Base-by-base conservation (phyloP, 768 basidiomycete species). In the Russula lepida region DNA sequence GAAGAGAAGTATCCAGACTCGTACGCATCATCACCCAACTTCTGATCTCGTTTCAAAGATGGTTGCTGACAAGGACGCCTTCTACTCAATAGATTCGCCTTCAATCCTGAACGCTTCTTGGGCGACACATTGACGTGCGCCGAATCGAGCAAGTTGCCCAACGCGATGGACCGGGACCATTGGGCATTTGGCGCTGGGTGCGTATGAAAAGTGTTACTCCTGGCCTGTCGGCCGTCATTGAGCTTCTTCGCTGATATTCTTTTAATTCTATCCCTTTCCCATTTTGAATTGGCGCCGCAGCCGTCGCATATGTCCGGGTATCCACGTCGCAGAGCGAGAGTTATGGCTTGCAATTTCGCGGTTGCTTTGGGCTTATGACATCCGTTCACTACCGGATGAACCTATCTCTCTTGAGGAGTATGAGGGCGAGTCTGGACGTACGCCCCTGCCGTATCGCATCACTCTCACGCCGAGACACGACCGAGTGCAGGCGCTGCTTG, bases 101-200 rank as follows among this genome's bases (percentile, higher is more conserved):
- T 72, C 66, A 71, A 78, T 71, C 79, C 79, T 30, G 76, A 81
- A 19, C 73, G 79, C 1, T 81, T 75, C 66, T 61, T 79, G 46
- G 68, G 71, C 23, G 78, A 81, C 61, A 62, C 64, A 0, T 71
- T 71, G 7, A 68, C 71, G 25, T 74, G 73, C 17, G 74, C 75
- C 2, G 78, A 79, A 55, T 79, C 78, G 4, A 76, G 77, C 19
- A 77, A 78, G 46, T 27, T 54, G 5, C 13, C 53, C 25, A 54
- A 54, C 11, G 53, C 53, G 7, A 52, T 52, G 33, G 71, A 81
- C 55, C 74, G 79, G 44, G 79, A 81, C 60, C 78, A 81, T 59
- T 81, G 79, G 79, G 73, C 74, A 68, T 81, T 79, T 54, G 79
- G 79, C 21, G 78, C 69, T 1, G 79, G 79, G 79, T 81, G 65